Percentiles rank a stretch among this genome's conserved stretches.
These are phyloP conservation scores for Yamadazyma taylorii DNA, from an alignment of 1,139 yeast genomes.

Conservation along the genomic window DNA sequence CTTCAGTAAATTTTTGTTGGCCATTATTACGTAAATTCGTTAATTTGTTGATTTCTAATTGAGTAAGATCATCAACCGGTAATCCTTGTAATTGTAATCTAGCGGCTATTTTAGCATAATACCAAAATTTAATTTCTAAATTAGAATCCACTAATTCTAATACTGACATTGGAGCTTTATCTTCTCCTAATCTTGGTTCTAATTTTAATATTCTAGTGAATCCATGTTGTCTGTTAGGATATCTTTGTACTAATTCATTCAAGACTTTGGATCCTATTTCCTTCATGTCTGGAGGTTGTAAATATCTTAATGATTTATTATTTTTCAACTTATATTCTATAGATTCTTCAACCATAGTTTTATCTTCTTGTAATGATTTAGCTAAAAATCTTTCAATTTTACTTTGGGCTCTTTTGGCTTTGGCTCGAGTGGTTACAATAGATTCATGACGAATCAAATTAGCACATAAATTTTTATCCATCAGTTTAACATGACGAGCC, in stretches of 20 bases:
- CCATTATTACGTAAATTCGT: constrained; percentile 50
- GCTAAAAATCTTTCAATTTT: constrained; percentile 42
- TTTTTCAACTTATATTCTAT: constrained; percentile 21
- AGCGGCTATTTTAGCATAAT: constrained; percentile 78
- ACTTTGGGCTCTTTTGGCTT: constrained; percentile 50
- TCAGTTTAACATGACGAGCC: constrained; percentile 46
- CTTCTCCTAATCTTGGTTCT: constrained; percentile 83
- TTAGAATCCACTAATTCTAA: constrained; percentile 80
- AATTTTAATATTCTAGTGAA: constrained; percentile 82
- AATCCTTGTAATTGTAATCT: constrained; percentile 67
- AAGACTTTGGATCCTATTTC: constrained; percentile 59
- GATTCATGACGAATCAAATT: constrained; percentile 47
- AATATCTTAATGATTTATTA: constrained; percentile 29
- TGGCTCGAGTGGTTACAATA: constrained; percentile 45
- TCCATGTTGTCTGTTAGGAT: constrained; percentile 67
- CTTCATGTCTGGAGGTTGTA: constrained; percentile 41
- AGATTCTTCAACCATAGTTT: constrained; percentile 18
- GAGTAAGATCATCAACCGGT: constrained; percentile 61
- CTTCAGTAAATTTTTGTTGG: constrained; percentile 50
- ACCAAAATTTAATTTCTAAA: constrained; percentile 74
- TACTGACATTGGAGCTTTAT: constrained; percentile 88
- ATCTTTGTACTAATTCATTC: constrained; percentile 63
- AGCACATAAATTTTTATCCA: constrained; percentile 48
- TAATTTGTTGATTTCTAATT: constrained; percentile 56
- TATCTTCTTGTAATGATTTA: constrained; percentile 25